Conservation (phyloP, 805 yeast species). For the Yarrowia sp. region DNA sequence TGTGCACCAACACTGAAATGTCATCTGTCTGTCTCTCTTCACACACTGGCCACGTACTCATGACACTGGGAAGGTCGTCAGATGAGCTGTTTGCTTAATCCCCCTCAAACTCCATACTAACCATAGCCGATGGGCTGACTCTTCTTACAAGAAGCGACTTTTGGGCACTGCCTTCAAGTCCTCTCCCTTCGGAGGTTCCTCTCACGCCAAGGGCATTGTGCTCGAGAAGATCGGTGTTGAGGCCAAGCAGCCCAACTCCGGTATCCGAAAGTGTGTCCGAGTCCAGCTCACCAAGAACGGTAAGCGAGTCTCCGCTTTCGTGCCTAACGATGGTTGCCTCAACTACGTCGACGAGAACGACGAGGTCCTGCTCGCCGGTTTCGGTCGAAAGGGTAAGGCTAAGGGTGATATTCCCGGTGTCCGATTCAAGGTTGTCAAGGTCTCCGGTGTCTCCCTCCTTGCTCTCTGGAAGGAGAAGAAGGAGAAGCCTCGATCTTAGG, state of each 20-base stretch:
- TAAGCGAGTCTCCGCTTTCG: constrained; percentile 99
- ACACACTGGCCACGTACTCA: no score
- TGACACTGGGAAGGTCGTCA: no score
- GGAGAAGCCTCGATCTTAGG: constrained; percentile 99
- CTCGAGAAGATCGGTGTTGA: constrained; percentile 99
- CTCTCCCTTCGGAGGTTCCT: constrained; percentile 99
- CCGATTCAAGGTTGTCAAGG: constrained; percentile 99
- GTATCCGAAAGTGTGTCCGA: constrained; percentile 99
- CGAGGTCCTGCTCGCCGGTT: constrained; percentile 99
- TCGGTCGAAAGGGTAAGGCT: constrained; percentile 99
- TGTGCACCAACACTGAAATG: no score
- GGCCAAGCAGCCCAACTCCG: constrained; percentile 99
- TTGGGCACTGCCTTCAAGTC: constrained; percentile 99
- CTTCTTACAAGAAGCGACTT: constrained; percentile 96
- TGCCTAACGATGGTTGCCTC: constrained; percentile 99
- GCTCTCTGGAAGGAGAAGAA: constrained; percentile 99
- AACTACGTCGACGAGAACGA: constrained; percentile 99
- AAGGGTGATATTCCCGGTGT: constrained; percentile 99
- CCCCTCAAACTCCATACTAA: constrained; percentile 40
- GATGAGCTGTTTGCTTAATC: no score
- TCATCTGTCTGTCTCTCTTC: no score
- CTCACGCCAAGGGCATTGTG: constrained; percentile 99
- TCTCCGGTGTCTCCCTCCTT: constrained; percentile 98
- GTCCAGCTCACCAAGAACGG: constrained; percentile 99
- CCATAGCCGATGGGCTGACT: constrained; percentile 96